Evolutionary conservation across 805 yeast genomes (phyloP).

Genomic region (Ogataea siamensis): DNA sequence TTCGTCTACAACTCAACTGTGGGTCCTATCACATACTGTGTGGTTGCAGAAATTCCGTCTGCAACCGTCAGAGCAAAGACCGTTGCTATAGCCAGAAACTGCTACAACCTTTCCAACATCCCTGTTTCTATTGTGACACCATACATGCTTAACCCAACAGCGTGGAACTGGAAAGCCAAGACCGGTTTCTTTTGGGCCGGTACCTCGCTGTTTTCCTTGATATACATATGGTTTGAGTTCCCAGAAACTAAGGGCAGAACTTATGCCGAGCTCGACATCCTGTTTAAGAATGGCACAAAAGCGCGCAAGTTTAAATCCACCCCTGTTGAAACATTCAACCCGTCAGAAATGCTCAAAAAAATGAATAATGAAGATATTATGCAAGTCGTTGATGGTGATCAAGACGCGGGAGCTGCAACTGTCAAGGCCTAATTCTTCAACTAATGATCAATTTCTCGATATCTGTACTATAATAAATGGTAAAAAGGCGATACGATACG

Average conservation of each 20-base stretch:
- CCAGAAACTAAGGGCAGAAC: constrained; percentile 5
- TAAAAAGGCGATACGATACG: too few species aligned
- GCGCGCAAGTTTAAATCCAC: not conserved
- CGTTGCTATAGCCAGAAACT: not conserved
- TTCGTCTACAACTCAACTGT: constrained; percentile 1
- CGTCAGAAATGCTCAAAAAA: constrained; percentile 1
- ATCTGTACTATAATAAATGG: too few species aligned
- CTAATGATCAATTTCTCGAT: too few species aligned
- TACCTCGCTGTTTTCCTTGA: not conserved
- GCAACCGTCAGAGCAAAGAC: not conserved
- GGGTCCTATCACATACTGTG: constrained; percentile 3
- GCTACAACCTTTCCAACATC: not conserved
- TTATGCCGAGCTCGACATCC: constrained; percentile 2
- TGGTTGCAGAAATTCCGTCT: not conserved
- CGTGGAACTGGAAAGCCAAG: constrained; percentile 6
- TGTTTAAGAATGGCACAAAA: not conserved
- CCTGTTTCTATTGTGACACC: not conserved
- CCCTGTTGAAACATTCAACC: constrained; percentile 2
- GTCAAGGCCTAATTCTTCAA: not conserved
- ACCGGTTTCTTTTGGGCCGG: constrained; percentile 2
- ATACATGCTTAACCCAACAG: constrained; percentile 2
- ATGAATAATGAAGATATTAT: constrained; percentile 1
- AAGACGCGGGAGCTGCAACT: not conserved
- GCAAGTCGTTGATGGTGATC: not conserved
- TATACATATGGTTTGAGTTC: not conserved